Evolutionary conservation across 225 moss, liverwort and hornwort genomes (phyloP).

Genomic region (Asterella californica): DNA sequence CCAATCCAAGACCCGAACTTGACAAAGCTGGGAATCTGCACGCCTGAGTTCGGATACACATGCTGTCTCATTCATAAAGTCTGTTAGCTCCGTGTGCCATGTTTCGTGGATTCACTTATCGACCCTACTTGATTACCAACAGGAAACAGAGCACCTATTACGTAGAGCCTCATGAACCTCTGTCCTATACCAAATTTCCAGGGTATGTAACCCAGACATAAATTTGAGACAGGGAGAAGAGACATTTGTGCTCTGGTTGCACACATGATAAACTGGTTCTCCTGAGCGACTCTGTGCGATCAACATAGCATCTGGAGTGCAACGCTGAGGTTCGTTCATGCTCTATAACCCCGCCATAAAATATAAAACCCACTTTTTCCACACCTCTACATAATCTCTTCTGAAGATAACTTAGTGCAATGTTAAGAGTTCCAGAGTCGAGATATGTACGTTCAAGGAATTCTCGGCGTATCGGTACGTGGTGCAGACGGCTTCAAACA

Average conservation of each 20-base stretch:
- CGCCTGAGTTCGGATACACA: slow-evolving; percentile 62
- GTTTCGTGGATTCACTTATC: background rate
- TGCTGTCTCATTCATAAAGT: slow-evolving; percentile 38
- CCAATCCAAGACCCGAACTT: slow-evolving; percentile 99
- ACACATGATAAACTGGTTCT: background rate
- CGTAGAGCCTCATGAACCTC: background rate
- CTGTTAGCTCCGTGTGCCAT: slow-evolving; percentile 20
- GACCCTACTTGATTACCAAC: background rate
- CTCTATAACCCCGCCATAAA: background rate
- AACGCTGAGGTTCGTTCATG: background rate
- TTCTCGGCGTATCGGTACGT: slow-evolving; percentile 94
- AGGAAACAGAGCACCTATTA: background rate
- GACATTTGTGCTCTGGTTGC: background rate
- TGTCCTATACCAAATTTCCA: background rate
- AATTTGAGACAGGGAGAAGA: background rate
- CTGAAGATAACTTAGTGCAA: background rate
- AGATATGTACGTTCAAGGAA: slow-evolving; percentile 61
- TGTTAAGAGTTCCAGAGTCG: background rate
- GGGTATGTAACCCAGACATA: background rate
- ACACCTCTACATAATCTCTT: background rate
- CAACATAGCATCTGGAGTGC: background rate
- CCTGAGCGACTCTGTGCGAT: background rate
- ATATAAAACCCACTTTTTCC: background rate
- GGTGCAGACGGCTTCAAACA: slow-evolving; percentile 96
- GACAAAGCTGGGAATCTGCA: slow-evolving; percentile 75